A percentile compares a stretch with the other conserved stretches of the same genome.
Conservation (phyloP, 2,329 filamentous ascomycete genomes). For the Lachnellula hyalina region DNA sequence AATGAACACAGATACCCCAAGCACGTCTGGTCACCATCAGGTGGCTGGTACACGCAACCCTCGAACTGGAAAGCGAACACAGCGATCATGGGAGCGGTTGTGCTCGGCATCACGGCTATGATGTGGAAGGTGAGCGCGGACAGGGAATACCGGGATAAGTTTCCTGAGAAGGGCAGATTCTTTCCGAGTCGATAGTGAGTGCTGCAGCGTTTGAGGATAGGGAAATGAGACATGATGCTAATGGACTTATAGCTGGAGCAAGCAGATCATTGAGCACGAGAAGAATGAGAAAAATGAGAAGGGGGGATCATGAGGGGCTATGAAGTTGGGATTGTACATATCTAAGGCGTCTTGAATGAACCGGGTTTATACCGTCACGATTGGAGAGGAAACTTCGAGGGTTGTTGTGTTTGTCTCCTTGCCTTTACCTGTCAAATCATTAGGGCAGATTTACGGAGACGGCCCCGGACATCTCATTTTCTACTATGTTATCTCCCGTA, state of each 20-base stretch:
- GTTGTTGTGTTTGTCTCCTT: too few species aligned
- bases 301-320: conserved; percentile 11
- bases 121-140: conserved; percentile 70
- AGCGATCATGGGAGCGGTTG: conserved; percentile 61
- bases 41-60: conserved; percentile 96
- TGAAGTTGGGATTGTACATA: conserved; percentile 24
- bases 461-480: too few species aligned
- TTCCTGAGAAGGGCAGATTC: conserved; percentile 72
- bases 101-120: conserved; percentile 63
- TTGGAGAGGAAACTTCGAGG: too few species aligned
- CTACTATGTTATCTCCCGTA: too few species aligned
- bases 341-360: conserved; percentile 22
- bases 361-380: not conserved
- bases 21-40: conserved; percentile 97
- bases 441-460: not conserved
- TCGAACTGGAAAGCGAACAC: conserved; percentile 96
- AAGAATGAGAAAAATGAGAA: conserved; percentile 46
- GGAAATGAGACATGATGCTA: conserved; percentile 19
- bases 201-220: not conserved
- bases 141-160: conserved; percentile 65
- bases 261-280: conserved; percentile 66
- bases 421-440: not conserved
- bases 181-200: conserved; percentile 80
- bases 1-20: conserved; percentile 71
- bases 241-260: conserved; percentile 56